Percentiles rank a stretch among this genome's conserved stretches.
These are phyloP conservation scores for Colletotrichum cordylinicola DNA, from an alignment of 2,329 filamentous ascomycete genomes.

Conservation along the genomic window DNA sequence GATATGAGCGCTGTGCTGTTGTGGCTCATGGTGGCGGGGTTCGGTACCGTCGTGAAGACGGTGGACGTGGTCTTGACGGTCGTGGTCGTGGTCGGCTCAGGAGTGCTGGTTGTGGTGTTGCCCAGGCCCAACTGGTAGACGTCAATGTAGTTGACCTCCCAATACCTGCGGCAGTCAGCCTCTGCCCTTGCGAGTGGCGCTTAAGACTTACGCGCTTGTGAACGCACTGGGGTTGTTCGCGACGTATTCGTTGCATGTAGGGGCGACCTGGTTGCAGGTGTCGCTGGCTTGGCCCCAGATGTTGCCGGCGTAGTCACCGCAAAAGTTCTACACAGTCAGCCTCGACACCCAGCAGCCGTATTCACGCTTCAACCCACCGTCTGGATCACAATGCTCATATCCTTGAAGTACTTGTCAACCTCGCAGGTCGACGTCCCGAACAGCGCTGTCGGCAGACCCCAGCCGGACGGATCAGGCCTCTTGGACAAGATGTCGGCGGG, in stretches of 20 bases:
- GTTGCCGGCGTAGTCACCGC: slow-evolving; percentile 73
- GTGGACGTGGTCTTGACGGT: slow-evolving; percentile 31
- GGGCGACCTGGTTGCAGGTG: slow-evolving; percentile 43
- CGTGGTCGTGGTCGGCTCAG: slow-evolving; percentile 31
- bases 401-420: slow-evolving; percentile 67
- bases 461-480: slow-evolving; percentile 66
- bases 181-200: neutral
- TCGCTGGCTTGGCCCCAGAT: slow-evolving; percentile 44
- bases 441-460: slow-evolving; percentile 72
- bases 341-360: neutral
- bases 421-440: slow-evolving; percentile 73
- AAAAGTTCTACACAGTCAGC: slow-evolving; percentile 62
- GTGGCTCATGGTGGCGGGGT: slow-evolving; percentile 17
- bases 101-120: neutral
- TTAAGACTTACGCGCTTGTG: slow-evolving; percentile 35
- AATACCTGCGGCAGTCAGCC: slow-evolving; percentile 34
- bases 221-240: slow-evolving; percentile 50
- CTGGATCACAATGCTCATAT: slow-evolving; percentile 76
- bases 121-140: slow-evolving; percentile 39
- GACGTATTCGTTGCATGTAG: slow-evolving; percentile 53
- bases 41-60: slow-evolving; percentile 29
- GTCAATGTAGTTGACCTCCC: slow-evolving; percentile 63
- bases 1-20: slow-evolving; percentile 5
- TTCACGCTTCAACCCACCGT: slow-evolving; percentile 46
- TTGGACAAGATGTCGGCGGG: slow-evolving; percentile 68